A percentile compares a stretch with the other conserved stretches of the same genome.
These are phyloP conservation scores for Mastigamoeba balamuthi DNA, from an alignment of 78 protist species.

Conservation along the genomic window DNA sequence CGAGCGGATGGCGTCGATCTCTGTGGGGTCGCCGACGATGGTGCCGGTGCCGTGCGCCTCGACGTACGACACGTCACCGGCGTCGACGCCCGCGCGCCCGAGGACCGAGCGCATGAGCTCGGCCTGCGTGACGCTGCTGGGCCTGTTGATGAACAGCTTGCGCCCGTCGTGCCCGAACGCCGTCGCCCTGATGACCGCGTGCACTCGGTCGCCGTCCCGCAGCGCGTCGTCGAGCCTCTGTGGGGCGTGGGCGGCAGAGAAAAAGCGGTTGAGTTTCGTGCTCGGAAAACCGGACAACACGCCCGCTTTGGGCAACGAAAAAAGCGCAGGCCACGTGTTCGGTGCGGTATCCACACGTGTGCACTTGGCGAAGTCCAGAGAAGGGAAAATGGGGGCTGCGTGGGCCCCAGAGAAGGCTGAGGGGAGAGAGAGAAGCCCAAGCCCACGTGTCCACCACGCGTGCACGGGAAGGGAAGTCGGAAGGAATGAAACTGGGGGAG, in stretches of 20 bases:
- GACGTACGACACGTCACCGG: constrained; percentile 25
- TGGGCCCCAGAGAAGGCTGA: too few species aligned
- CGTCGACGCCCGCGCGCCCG: neutral
- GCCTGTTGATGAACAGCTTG: constrained; percentile 27
- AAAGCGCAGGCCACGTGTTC: too few species aligned
- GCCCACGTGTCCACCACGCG: too few species aligned
- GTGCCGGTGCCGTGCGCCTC: constrained; percentile 84
- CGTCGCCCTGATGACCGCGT: constrained; percentile 33
- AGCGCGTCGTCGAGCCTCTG: constrained; percentile 4
- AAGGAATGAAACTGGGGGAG: too few species aligned
- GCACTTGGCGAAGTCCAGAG: too few species aligned
- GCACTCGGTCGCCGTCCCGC: constrained; percentile 29
- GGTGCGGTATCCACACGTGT: too few species aligned
- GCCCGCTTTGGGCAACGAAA: too few species aligned
- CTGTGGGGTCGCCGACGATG: constrained; percentile 68
- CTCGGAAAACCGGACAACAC: neutral
- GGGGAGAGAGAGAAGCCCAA: too few species aligned
- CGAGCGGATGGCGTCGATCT: constrained; percentile 26
- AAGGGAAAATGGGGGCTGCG: too few species aligned
- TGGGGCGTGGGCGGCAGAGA: too few species aligned
- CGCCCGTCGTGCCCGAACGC: constrained; percentile 59
- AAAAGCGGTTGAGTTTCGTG: neutral
- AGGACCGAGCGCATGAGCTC: constrained; percentile 32
- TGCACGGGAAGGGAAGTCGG: too few species aligned
- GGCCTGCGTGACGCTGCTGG: constrained; percentile 31